These are phyloP conservation scores for Plasmopara viticola DNA, from an alignment of 352 stramenopile species.

Conservation along the genomic window DNA sequence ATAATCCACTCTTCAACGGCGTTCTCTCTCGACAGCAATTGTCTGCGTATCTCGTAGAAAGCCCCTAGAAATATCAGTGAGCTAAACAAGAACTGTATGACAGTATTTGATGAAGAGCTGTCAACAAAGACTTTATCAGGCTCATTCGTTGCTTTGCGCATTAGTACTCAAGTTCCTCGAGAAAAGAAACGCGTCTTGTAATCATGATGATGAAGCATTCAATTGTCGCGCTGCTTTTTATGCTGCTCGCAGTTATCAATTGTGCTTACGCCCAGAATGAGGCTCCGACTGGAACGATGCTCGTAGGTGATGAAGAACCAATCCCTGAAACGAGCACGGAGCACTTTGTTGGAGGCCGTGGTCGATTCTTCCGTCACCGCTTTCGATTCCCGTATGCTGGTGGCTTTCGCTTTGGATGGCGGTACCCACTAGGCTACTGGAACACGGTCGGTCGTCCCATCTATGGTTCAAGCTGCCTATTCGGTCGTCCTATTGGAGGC, in stretches of 20 bases:
- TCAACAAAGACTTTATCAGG: not conserved
- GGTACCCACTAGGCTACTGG: slow-evolving; percentile 26
- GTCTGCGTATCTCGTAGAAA: too few species aligned
- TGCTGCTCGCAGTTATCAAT: not conserved
- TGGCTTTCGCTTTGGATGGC: not conserved
- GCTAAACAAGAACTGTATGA: too few species aligned
- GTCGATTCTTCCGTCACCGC: not conserved
- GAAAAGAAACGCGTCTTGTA: not conserved
- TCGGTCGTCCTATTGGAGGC: slow-evolving; percentile 21
- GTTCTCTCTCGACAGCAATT: too few species aligned
- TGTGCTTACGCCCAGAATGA: not conserved
- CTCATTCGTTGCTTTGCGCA: not conserved
- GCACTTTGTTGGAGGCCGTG: not conserved
- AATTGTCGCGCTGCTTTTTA: not conserved
- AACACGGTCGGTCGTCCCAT: slow-evolving; percentile 28
- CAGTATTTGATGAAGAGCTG: too few species aligned
- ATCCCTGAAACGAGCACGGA: not conserved
- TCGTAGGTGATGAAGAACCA: not conserved
- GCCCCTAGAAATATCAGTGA: too few species aligned
- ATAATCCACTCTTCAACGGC: too few species aligned
- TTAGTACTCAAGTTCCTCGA: not conserved
- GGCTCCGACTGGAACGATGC: not conserved
- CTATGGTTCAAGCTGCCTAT: slow-evolving; percentile 27
- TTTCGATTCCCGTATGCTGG: not conserved
- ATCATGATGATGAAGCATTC: not conserved